Percentiles rank a stretch among this genome's conserved stretches.
Conservation (phyloP, 768 basidiomycete genomes). For the Kwoniella sp. region DNA sequence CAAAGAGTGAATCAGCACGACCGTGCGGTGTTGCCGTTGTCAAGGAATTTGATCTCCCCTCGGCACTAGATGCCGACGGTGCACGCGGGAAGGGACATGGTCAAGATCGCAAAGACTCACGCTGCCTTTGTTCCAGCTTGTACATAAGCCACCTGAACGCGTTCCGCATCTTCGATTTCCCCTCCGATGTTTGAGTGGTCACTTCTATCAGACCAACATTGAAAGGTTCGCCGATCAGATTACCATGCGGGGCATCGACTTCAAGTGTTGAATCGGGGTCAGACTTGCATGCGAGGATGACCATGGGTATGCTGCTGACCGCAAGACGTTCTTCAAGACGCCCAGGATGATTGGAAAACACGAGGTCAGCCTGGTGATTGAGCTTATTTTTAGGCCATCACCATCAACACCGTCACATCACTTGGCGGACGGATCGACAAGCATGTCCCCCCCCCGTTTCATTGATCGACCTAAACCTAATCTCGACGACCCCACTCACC, state of each 20-base stretch:
- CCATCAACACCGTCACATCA: neutral
- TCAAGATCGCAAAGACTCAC: conserved; percentile 23
- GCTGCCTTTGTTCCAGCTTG: conserved; percentile 46
- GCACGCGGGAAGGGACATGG: neutral
- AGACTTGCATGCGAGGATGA: conserved; percentile 86
- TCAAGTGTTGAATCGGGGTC: conserved; percentile 62
- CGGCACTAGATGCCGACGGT: neutral
- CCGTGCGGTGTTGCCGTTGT: conserved; percentile 6
- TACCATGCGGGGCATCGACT: conserved; percentile 55
- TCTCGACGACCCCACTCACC: conserved; percentile 60
- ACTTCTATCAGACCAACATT: conserved; percentile 81
- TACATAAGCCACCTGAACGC: conserved; percentile 51
- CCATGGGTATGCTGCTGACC: conserved; percentile 64
- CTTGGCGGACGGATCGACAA: neutral
- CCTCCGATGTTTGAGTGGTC: conserved; percentile 62
- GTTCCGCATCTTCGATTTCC: conserved; percentile 70
- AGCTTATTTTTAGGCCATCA: neutral
- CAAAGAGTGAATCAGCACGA: neutral
- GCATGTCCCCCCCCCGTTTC: neutral
- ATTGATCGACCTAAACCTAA: neutral
- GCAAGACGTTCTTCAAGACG: conserved; percentile 51
- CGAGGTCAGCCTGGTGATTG: neutral
- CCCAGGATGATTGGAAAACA: conserved; percentile 13
- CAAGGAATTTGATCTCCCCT: neutral
- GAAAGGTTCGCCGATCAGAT: conserved; percentile 63